phyloP scores from a whole-genome alignment of 768 basidiomycete species.

The Tephrocybe sp. region DNA sequence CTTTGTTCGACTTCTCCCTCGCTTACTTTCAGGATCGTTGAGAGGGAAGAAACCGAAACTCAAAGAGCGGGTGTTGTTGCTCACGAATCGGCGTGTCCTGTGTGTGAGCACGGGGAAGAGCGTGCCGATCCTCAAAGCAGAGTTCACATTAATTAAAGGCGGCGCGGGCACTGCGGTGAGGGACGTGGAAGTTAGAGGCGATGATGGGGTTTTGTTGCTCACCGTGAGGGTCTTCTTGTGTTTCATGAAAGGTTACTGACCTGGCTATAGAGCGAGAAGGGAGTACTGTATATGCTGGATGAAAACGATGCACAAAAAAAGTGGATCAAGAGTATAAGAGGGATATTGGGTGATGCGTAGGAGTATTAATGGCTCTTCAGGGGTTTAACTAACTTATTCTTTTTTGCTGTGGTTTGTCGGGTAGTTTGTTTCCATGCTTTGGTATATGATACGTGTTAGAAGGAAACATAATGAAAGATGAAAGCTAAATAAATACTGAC shows the following conservation, averaged over 20 bases:
- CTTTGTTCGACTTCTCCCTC: constrained; percentile 10
- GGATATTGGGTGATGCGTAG: background rate
- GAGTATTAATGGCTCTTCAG: background rate
- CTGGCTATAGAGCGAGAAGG: constrained; percentile 8
- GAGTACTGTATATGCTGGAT: constrained; percentile 4
- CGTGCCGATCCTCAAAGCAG: constrained; percentile 6
- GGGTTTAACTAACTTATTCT: background rate
- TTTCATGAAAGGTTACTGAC: background rate
- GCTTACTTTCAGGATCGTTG: constrained; percentile 13
- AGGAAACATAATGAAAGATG: background rate
- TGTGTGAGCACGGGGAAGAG: constrained; percentile 12
- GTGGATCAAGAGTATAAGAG: constrained; percentile 8
- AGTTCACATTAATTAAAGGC: background rate
- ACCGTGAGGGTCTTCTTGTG: constrained; percentile 7
- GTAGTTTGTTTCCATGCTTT: background rate
- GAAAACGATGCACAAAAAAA: background rate
- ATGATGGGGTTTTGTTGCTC: constrained; percentile 5
- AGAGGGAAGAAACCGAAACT: constrained; percentile 15
- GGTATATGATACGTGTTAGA: too few relatives aligned
- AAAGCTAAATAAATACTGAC: background rate
- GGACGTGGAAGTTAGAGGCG: constrained; percentile 8
- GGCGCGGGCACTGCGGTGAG: background rate
- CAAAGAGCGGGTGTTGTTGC: constrained; percentile 11
- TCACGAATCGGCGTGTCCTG: constrained; percentile 14
- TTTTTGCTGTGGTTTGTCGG: background rate